Conservation (phyloP, 371 early-diverging fungal species). For the Basidiobolus meristosporus region DNA sequence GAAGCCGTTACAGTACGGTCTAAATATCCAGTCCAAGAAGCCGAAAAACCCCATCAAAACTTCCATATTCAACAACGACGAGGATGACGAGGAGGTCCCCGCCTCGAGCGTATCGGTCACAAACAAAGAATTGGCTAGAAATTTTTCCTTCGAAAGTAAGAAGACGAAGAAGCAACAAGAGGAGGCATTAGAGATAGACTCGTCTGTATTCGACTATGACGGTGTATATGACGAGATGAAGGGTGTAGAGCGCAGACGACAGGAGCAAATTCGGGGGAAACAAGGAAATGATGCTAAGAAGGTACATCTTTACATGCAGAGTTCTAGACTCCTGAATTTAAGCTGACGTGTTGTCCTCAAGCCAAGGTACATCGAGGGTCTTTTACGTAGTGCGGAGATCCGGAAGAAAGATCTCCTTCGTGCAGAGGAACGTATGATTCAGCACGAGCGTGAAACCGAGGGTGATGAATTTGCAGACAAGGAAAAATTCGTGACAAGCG, state of each 20-base stretch:
- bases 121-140: not conserved
- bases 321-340: not conserved
- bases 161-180: slow-evolving; percentile 5
- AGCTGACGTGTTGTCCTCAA: slow-evolving; percentile 7
- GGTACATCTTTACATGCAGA: not conserved
- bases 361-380: slow-evolving; percentile 61
- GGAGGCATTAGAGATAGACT: slow-evolving; percentile 56
- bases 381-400: slow-evolving; percentile 54
- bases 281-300: slow-evolving; percentile 8
- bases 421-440: slow-evolving; percentile 60
- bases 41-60: not conserved
- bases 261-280: slow-evolving; percentile 15
- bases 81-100: slow-evolving; percentile 1
- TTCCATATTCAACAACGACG: not conserved
- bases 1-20: slow-evolving; percentile 1
- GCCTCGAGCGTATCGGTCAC: not conserved
- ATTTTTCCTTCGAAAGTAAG: not conserved
- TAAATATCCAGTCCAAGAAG: not conserved
- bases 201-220: slow-evolving; percentile 80
- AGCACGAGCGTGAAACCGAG: slow-evolving; percentile 54
- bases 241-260: slow-evolving; percentile 21
- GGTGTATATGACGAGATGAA: slow-evolving; percentile 75
- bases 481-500: slow-evolving; percentile 73
- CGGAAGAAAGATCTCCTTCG: slow-evolving; percentile 67
- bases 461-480: slow-evolving; percentile 51